These are phyloP conservation scores for Aureobasidium mangrovei DNA, from an alignment of 2,329 filamentous ascomycete species.

Conservation along the genomic window DNA sequence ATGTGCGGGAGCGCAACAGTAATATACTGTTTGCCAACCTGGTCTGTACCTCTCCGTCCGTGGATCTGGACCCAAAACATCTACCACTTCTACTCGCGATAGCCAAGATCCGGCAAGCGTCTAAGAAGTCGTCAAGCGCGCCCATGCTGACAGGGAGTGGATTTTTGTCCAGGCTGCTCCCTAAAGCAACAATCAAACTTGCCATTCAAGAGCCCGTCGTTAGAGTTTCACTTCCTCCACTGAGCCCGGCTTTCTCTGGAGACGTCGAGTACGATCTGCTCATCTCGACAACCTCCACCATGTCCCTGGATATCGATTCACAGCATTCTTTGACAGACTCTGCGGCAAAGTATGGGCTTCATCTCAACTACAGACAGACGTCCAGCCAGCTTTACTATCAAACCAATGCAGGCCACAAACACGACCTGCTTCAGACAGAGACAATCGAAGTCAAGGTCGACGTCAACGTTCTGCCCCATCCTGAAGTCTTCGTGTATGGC, in stretches of 20 bases:
- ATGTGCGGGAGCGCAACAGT: constrained; percentile 73
- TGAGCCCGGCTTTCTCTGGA: constrained; percentile 48
- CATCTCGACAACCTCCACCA: constrained; percentile 87
- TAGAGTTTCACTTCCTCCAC: constrained; percentile 76
- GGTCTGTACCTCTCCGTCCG: constrained; percentile 88
- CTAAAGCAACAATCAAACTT: constrained; percentile 89
- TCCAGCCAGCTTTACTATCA: constrained; percentile 93
- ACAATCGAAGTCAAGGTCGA: constrained; percentile 80
- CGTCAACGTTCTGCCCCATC: constrained; percentile 73
- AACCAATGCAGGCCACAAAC: constrained; percentile 69
- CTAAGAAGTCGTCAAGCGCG: constrained; percentile 7
- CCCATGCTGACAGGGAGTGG: constrained; percentile 19
- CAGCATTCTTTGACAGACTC: constrained; percentile 74
- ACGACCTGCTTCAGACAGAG: constrained; percentile 81
- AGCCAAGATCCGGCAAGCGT: constrained; percentile 42
- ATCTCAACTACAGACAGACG: constrained; percentile 71
- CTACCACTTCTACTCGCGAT: constrained; percentile 76
- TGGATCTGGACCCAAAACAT: constrained; percentile 88
- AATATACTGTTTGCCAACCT: constrained; percentile 96
- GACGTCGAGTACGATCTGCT: constrained; percentile 87
- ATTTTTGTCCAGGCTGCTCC: constrained; percentile 83
- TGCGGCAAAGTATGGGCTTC: constrained; percentile 78
- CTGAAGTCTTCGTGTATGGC: constrained; percentile 71
- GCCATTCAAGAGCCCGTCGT: constrained; percentile 95
- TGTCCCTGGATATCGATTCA: constrained; percentile 87